phyloP scores from a whole-genome alignment of 805 yeast species.

The Tetrapisispora pingtungensis region DNA sequence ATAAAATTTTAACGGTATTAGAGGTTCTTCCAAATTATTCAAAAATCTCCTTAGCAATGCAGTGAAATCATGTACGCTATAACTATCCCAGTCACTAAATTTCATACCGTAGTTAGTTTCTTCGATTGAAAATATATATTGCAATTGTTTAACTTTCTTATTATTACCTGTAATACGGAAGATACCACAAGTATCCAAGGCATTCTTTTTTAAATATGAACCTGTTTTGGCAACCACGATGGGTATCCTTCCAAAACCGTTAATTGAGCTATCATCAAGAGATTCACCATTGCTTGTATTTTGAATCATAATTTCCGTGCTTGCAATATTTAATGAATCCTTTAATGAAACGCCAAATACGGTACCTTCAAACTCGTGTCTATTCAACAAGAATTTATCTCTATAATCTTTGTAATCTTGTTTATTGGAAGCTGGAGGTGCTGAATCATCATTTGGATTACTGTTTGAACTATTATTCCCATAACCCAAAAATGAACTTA shows the following conservation, averaged over 20 bases:
- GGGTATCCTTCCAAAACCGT: slow-evolving; percentile 82
- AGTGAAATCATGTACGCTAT: slow-evolving; percentile 92
- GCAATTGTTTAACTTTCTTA: slow-evolving; percentile 74
- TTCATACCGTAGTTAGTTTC: slow-evolving; percentile 65
- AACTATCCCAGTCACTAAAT: slow-evolving; percentile 73
- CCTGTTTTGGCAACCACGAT: slow-evolving; percentile 94
- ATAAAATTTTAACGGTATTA: slow-evolving; percentile 67
- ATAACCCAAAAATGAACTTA: slow-evolving; percentile 31
- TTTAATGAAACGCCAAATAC: slow-evolving; percentile 74
- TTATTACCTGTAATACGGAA: slow-evolving; percentile 88
- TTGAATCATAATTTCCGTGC: slow-evolving; percentile 51
- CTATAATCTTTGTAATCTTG: slow-evolving; percentile 25
- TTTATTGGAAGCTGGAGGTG: neutral
- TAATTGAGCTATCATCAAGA: slow-evolving; percentile 44
- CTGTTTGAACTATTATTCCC: slow-evolving; percentile 82
- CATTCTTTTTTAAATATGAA: slow-evolving; percentile 63
- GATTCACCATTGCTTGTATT: slow-evolving; percentile 57
- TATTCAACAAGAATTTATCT: slow-evolving; percentile 27
- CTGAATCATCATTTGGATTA: slow-evolving; percentile 69
- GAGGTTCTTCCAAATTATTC: slow-evolving; percentile 82
- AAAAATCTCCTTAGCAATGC: slow-evolving; percentile 74
- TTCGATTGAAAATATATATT: slow-evolving; percentile 51
- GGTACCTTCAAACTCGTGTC: slow-evolving; percentile 29
- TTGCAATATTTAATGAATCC: slow-evolving; percentile 53
- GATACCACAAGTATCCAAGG: slow-evolving; percentile 73